These are phyloP conservation scores for Sporothrix mexicana DNA, from an alignment of 2,329 filamentous ascomycete genomes.

Conservation along the genomic window DNA sequence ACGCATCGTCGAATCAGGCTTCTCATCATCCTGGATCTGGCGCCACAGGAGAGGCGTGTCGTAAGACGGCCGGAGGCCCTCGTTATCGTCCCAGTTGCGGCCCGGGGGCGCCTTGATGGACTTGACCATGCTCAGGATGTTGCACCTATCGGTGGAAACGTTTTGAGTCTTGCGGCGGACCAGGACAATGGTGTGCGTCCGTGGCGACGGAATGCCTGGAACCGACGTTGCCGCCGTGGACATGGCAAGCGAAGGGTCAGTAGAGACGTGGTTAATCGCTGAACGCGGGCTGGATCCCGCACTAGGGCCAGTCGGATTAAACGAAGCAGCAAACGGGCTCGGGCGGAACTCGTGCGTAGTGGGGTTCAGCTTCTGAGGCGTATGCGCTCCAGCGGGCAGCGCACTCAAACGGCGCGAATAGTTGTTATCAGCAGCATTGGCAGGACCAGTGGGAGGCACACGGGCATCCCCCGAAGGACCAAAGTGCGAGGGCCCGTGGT, in stretches of 20 bases:
- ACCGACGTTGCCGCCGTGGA: conserved; percentile 22
- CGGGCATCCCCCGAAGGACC: conserved; percentile 69
- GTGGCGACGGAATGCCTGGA: conserved; percentile 30
- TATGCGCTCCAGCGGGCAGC: conserved; percentile 52
- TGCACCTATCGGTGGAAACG: conserved; percentile 72
- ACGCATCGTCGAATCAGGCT: conserved; percentile 66
- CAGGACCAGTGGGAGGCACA: conserved; percentile 74
- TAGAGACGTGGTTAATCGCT: conserved; percentile 55
- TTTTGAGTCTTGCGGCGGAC: conserved; percentile 75
- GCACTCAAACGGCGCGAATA: conserved; percentile 61
- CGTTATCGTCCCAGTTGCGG: conserved; percentile 74
- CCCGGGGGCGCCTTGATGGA: conserved; percentile 58
- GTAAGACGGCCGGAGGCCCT: conserved; percentile 82
- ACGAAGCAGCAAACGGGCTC: conserved; percentile 77
- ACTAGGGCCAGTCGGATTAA: conserved; percentile 76
- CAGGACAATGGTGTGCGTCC: conserved; percentile 41
- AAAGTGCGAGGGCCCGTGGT: conserved; percentile 44
- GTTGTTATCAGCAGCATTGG: conserved; percentile 59
- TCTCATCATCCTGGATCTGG: conserved; percentile 74
- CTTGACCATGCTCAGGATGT: conserved; percentile 61
- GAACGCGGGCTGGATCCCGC: conserved; percentile 74
- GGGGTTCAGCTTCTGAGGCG: conserved; percentile 65
- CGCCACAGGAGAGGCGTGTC: conserved; percentile 88
- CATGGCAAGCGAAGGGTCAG: conserved; percentile 37
- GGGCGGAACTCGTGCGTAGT: conserved; percentile 82